Evolutionary conservation across 306 rosid species (phyloP).

Genomic region (Dryas octopetala): DNA sequence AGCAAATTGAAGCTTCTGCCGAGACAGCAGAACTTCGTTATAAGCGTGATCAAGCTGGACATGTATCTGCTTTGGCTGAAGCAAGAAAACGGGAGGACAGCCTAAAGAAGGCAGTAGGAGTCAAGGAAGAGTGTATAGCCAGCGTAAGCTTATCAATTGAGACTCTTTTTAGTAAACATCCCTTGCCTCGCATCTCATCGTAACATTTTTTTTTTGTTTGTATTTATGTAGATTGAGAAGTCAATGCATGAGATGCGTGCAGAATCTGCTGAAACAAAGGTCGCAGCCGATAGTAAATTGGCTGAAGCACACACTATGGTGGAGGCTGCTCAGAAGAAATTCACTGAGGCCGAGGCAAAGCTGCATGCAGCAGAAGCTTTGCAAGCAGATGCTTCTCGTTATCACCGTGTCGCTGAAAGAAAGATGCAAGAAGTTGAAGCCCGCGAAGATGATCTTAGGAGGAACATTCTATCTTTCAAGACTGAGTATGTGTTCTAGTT

Average conservation of each 20-base stretch:
- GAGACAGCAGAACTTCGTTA: conserved; percentile 61
- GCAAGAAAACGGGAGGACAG: conserved; percentile 78
- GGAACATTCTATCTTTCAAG: conserved; percentile 67
- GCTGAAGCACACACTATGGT: conserved; percentile 60
- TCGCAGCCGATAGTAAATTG: conserved; percentile 79
- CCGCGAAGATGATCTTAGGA: conserved; percentile 90
- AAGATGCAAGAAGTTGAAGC: conserved; percentile 86
- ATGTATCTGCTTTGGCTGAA: conserved; percentile 59
- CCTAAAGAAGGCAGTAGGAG: conserved; percentile 67
- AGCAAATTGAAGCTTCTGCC: conserved; percentile 52
- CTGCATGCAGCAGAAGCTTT: conserved; percentile 68
- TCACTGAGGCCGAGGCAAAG: conserved; percentile 69
- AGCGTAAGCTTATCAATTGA: conserved; percentile 64
- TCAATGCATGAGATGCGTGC: conserved; percentile 88
- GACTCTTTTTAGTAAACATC: not conserved
- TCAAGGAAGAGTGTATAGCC: conserved; percentile 90
- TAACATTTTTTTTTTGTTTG: not conserved
- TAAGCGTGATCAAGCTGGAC: conserved; percentile 65
- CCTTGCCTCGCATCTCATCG: not conserved
- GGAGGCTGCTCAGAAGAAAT: conserved; percentile 68
- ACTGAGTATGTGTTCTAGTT: conserved; percentile 57
- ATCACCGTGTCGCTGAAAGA: conserved; percentile 70
- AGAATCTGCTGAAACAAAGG: conserved; percentile 92
- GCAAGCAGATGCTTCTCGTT: conserved; percentile 71
- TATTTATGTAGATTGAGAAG: conserved; percentile 74